Conservation (phyloP, 441 rosid species). For the Capsella rubella region DNA sequence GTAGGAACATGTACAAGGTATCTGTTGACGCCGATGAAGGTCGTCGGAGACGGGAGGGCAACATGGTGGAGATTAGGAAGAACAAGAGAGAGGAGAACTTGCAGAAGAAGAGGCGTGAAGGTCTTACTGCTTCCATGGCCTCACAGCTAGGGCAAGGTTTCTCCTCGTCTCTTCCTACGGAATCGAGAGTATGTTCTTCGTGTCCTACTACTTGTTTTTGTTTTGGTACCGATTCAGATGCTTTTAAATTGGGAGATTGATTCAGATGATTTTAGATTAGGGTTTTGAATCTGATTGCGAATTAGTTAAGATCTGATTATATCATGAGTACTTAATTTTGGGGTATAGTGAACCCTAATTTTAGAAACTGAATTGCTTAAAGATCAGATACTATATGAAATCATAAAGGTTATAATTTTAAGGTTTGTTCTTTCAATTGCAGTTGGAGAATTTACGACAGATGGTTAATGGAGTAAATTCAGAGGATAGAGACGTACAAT, state of each 20-base stretch:
- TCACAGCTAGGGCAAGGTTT: slow-evolving; percentile 31
- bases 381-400: background rate
- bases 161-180: slow-evolving; percentile 18
- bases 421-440: slow-evolving; percentile 20
- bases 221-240: background rate
- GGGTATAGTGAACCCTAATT: background rate
- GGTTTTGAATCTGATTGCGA: background rate
- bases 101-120: slow-evolving; percentile 70
- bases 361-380: background rate
- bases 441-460: slow-evolving; percentile 55
- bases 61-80: slow-evolving; percentile 75
- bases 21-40: slow-evolving; percentile 73
- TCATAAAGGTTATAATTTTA: background rate
- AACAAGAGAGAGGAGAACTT: slow-evolving; percentile 65
- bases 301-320: background rate
- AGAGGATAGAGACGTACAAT: slow-evolving; percentile 50
- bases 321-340: background rate
- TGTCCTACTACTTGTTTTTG: background rate
- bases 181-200: slow-evolving; percentile 30
- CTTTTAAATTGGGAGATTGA: background rate
- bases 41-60: slow-evolving; percentile 69
- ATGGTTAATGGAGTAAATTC: slow-evolving; percentile 57
- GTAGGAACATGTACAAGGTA: slow-evolving; percentile 60
- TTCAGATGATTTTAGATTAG: background rate
- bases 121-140: slow-evolving; percentile 36